These are phyloP conservation scores for Camellia sinensis DNA, from an alignment of 148 eudicot genomes.

Conservation along the genomic window DNA sequence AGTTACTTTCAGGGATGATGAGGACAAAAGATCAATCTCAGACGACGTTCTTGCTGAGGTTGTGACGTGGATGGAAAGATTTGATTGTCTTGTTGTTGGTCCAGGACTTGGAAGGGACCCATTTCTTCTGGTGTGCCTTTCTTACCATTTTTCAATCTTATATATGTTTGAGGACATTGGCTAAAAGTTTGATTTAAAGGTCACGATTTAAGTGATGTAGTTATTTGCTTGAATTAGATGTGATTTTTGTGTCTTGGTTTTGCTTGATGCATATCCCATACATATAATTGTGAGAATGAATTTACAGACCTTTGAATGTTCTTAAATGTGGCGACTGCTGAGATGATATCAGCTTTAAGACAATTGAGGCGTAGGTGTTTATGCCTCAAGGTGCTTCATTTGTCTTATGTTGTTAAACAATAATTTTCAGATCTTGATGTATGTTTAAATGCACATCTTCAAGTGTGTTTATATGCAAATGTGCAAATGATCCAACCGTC, in stretches of 20 bases:
- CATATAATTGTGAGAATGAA: background rate
- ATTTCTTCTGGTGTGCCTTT: conserved; percentile 75
- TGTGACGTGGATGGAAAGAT: conserved; percentile 90
- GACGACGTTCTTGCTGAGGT: conserved; percentile 68
- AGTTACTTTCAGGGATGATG: conserved; percentile 63
- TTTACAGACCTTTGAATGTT: background rate
- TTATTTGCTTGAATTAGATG: background rate
- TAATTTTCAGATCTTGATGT: background rate
- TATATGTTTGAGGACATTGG: background rate
- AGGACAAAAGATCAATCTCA: conserved; percentile 52
- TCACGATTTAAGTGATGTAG: background rate
- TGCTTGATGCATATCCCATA: background rate
- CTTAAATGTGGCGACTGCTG: background rate
- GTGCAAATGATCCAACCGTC: background rate
- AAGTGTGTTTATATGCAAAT: background rate
- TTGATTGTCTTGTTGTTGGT: conserved; percentile 95
- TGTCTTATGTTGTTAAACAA: background rate
- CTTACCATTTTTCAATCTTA: background rate
- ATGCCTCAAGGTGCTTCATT: background rate
- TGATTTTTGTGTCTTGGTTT: background rate
- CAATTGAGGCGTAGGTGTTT: background rate
- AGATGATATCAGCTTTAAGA: background rate
- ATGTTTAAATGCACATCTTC: background rate
- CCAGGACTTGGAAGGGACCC: conserved; percentile 99
- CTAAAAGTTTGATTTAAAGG: conserved; percentile 1